Percentiles rank a stretch among this genome's conserved stretches.
phyloP scores from a whole-genome alignment of 164 flowering plant species.

The Platanus orientalis region DNA sequence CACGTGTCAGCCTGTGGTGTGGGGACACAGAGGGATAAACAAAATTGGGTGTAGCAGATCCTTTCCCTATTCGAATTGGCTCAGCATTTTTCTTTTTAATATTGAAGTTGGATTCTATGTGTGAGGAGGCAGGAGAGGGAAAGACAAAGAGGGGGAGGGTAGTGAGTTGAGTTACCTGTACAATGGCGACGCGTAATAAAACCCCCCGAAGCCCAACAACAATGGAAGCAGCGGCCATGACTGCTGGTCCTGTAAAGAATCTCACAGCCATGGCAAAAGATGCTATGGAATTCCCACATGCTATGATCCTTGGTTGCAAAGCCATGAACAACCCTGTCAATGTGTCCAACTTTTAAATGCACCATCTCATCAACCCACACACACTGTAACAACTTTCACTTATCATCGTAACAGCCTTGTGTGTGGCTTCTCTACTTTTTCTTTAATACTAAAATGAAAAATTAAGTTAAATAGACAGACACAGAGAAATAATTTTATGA shows the following conservation, averaged over 20 bases:
- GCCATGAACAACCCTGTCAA: slow-evolving; percentile 91
- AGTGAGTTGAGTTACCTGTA: slow-evolving; percentile 52
- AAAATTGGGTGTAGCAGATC: slow-evolving; percentile 7
- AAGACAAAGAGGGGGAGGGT: slow-evolving; percentile 5
- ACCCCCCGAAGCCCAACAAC: slow-evolving; percentile 77
- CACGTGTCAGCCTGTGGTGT: too few species aligned
- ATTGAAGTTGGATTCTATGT: slow-evolving; percentile 25
- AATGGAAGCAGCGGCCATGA: slow-evolving; percentile 92
- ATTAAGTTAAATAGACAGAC: background rate
- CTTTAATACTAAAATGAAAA: background rate
- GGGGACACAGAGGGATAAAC: too few species aligned
- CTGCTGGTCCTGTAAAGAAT: slow-evolving; percentile 95
- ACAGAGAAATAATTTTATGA: background rate
- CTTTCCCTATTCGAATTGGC: too few species aligned
- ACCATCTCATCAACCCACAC: too few species aligned
- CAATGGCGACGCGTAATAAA: slow-evolving; percentile 82
- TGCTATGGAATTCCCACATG: slow-evolving; percentile 90
- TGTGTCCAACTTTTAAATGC: too few species aligned
- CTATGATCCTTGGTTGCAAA: slow-evolving; percentile 96
- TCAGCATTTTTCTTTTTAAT: too few species aligned
- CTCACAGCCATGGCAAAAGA: slow-evolving; percentile 87
- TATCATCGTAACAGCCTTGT: background rate
- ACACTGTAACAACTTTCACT: too few species aligned
- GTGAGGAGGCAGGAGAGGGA: slow-evolving; percentile 31
- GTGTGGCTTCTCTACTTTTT: background rate